phyloP scores from a whole-genome alignment of 495 filamentous ascomycete genomes.

The Evernia prunastri region DNA sequence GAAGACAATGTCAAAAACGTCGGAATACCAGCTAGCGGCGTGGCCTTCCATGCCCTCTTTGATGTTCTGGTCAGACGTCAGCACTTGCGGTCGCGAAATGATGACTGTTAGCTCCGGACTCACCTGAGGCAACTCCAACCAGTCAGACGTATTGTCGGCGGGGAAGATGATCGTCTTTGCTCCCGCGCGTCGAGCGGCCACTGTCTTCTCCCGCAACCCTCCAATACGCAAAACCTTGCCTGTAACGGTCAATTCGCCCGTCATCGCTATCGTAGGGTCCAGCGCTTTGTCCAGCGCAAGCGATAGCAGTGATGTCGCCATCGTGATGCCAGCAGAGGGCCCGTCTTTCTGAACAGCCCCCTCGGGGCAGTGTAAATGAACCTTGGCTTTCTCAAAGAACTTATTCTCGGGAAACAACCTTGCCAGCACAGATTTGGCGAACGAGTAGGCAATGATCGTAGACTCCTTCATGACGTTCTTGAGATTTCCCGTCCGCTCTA shows the following conservation, averaged over 20 bases:
- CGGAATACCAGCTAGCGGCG: constrained; percentile 86
- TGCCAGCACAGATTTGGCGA: constrained; percentile 83
- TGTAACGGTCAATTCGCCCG: constrained; percentile 94
- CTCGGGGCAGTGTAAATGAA: constrained; percentile 96
- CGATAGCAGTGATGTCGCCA: constrained; percentile 86
- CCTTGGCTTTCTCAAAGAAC: constrained; percentile 93
- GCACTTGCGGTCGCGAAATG: constrained; percentile 19
- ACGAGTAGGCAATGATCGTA: constrained; percentile 88
- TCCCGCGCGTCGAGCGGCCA: constrained; percentile 87
- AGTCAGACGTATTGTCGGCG: constrained; percentile 88
- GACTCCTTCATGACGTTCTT: constrained; percentile 99
- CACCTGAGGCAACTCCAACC: constrained; percentile 96
- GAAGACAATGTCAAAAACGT: constrained; percentile 90
- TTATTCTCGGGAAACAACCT: constrained; percentile 77
- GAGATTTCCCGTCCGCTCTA: constrained; percentile 90
- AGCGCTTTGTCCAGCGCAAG: constrained; percentile 72
- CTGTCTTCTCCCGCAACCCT: constrained; percentile 96
- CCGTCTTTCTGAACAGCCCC: constrained; percentile 95
- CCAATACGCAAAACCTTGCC: constrained; percentile 97
- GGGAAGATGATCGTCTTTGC: constrained; percentile 96
- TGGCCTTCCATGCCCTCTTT: constrained; percentile 89
- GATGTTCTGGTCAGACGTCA: constrained; percentile 69
- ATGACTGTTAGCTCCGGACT: constrained; percentile 31
- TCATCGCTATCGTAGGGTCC: constrained; percentile 92
- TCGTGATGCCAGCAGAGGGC: constrained; percentile 91